Base-by-base conservation (phyloP, 2,329 filamentous ascomycete species). In the Periglandula ipomoeae region DNA sequence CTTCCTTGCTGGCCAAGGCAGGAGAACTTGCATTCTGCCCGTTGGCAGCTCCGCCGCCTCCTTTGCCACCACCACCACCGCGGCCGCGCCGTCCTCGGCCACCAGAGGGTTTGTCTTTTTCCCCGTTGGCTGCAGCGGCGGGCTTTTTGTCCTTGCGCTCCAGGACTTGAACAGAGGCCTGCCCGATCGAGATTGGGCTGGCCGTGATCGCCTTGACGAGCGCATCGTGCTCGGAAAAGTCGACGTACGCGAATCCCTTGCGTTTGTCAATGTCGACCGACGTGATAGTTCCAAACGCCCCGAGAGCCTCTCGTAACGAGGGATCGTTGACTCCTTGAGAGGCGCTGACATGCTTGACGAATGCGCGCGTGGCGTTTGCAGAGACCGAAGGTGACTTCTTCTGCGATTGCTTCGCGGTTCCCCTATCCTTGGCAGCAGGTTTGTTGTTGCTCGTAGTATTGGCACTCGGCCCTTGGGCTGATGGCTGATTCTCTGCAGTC, bases 241-340 rank as follows among this genome's bases (percentile, higher is more conserved):
- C 87, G 35, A 95, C 84, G 62, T 96, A 95, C 2, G 89, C 91
- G 59, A 95, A 95, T 0, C 89, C 89, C 65, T 96, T 96, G 59
- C 90, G 86, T 65, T 89, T 90, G 63, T 97, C 91, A 47, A 97
- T 91, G 58, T 96, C 91, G 17, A 95, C 87, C 55, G 81, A 85
- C 0, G 79, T 79, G 41, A 96, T 79, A 1, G 78, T 65, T 2
- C 91, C 91, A 57, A 89, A 95, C 0, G 70, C 66, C 40, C 82
- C 76, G 61, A 97, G 81, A 1, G 86, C 82, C 56, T 85, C 78
- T 58, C 85, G 82, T 2, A 97, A 79, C 0, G 89, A 68, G 0
- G 84, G 71, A 61, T 96, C 91, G 0, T 89, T 96, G 42, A 96
- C 87, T 13, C 91, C 91, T 62, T 96, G 91, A 0, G 89, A 93